Conservation (phyloP, 164 flowering plant genomes). For the Magnolia officinalis region DNA sequence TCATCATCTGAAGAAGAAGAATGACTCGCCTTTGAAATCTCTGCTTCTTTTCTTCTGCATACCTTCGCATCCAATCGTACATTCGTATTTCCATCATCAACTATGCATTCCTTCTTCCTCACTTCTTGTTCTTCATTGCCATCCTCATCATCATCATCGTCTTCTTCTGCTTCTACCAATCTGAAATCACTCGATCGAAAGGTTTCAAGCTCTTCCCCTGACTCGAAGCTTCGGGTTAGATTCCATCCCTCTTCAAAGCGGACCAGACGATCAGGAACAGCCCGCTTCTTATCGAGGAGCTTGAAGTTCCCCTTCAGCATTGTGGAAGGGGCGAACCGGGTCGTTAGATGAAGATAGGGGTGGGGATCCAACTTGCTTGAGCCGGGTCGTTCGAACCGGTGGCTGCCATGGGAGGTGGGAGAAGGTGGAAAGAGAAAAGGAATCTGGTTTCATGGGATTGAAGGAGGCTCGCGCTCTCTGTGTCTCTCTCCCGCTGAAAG, state of each 20-base stretch:
- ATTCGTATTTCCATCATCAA: neutral
- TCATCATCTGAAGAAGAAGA: neutral
- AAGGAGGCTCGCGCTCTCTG: neutral
- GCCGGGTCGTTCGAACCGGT: neutral
- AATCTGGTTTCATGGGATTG: neutral
- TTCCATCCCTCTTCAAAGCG: neutral
- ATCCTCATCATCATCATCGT: neutral
- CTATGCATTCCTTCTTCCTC: neutral
- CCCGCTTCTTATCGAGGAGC: neutral
- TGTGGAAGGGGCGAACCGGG: neutral
- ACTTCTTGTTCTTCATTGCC: neutral
- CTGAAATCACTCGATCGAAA: neutral
- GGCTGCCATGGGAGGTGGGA: neutral
- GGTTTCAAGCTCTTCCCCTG: conserved; percentile 13
- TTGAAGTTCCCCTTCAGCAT: conserved; percentile 6
- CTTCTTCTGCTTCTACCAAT: neutral
- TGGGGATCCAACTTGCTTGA: neutral
- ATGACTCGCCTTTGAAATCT: neutral
- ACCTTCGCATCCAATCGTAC: neutral
- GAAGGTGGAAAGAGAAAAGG: neutral
- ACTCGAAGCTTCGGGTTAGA: neutral
- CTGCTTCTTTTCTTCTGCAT: neutral
- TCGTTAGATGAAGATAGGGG: neutral
- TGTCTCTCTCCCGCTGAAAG: neutral
- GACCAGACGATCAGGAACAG: neutral